phyloP scores from a whole-genome alignment of 352 stramenopile species.

The Phytophthora europaea region DNA sequence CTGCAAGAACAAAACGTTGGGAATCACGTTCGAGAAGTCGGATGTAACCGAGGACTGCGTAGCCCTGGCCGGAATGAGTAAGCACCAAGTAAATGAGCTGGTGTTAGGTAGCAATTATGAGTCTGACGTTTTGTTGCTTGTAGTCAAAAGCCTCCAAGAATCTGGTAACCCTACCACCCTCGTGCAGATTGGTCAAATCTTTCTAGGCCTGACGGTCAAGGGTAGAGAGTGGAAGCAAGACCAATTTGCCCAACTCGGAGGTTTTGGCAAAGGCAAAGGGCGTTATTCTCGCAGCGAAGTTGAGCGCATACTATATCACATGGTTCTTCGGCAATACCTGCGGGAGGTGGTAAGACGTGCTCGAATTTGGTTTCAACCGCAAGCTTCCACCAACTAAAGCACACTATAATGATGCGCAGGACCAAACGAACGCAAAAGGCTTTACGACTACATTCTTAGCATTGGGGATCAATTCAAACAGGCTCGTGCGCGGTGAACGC shows the following conservation, averaged over 20 bases:
- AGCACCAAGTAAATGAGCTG: not conserved
- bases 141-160: constrained; percentile 72
- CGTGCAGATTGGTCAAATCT: constrained; percentile 81
- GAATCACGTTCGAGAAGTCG: constrained; percentile 73
- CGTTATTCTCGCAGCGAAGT: constrained; percentile 83
- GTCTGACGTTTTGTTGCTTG: not conserved
- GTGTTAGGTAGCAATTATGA: not conserved
- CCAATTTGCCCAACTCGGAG: constrained; percentile 62
- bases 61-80: constrained; percentile 60
- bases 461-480: constrained; percentile 57
- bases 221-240: constrained; percentile 79
- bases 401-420: constrained; percentile 36
- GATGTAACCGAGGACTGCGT: constrained; percentile 86
- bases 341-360: constrained; percentile 62
- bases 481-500: constrained; percentile 69
- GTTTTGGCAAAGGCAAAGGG: constrained; percentile 78
- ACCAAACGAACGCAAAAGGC: constrained; percentile 84
- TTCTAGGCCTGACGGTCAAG: constrained; percentile 73
- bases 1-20: constrained; percentile 84
- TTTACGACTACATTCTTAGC: constrained; percentile 89
- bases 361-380: not conserved
- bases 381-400: not conserved
- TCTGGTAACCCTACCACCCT: constrained; percentile 73
- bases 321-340: constrained; percentile 88
- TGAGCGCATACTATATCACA: constrained; percentile 89